phyloP scores from a whole-genome alignment of 2,329 filamentous ascomycete species.

The Sordariomycetes sp. region DNA sequence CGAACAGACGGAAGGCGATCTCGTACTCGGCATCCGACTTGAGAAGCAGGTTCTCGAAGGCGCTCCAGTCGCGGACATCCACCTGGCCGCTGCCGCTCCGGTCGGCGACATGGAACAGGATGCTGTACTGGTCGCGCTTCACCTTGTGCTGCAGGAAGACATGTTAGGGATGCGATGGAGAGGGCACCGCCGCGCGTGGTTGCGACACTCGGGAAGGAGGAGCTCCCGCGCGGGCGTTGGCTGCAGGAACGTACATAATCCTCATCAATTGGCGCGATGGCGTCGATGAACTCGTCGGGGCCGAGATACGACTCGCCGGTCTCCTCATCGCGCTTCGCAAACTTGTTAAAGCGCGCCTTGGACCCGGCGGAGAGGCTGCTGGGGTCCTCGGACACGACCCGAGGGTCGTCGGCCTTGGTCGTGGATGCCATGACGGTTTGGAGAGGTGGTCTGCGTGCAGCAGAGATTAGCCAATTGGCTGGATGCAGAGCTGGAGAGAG shows the following conservation, averaged over 20 bases:
- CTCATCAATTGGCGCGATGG: slow-evolving; percentile 74
- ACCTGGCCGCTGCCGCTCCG: slow-evolving; percentile 63
- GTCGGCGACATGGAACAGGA: slow-evolving; percentile 89
- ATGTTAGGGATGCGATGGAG: slow-evolving; percentile 4
- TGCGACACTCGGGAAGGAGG: neutral
- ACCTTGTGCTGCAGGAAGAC: slow-evolving; percentile 75
- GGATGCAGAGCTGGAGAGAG: neutral
- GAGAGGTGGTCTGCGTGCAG: neutral
- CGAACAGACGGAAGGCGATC: slow-evolving; percentile 95
- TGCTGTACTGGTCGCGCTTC: slow-evolving; percentile 85
- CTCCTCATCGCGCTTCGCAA: slow-evolving; percentile 65
- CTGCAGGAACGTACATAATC: slow-evolving; percentile 64
- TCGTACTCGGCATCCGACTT: slow-evolving; percentile 98
- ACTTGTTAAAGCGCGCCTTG: slow-evolving; percentile 62
- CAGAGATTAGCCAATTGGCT: neutral
- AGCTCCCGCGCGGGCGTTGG: neutral
- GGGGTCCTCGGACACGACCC: slow-evolving; percentile 46
- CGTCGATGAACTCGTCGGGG: slow-evolving; percentile 79
- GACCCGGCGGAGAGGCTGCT: slow-evolving; percentile 62
- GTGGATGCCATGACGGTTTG: neutral
- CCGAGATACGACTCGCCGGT: slow-evolving; percentile 72
- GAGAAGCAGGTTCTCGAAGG: slow-evolving; percentile 84
- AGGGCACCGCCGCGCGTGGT: neutral
- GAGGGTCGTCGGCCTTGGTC: neutral
- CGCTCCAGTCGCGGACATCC: slow-evolving; percentile 75